Evolutionary conservation across 257 asterid species (phyloP), one percentile per base, ranked within the genome.

Genomic region (Solanum virginianum): DNA sequence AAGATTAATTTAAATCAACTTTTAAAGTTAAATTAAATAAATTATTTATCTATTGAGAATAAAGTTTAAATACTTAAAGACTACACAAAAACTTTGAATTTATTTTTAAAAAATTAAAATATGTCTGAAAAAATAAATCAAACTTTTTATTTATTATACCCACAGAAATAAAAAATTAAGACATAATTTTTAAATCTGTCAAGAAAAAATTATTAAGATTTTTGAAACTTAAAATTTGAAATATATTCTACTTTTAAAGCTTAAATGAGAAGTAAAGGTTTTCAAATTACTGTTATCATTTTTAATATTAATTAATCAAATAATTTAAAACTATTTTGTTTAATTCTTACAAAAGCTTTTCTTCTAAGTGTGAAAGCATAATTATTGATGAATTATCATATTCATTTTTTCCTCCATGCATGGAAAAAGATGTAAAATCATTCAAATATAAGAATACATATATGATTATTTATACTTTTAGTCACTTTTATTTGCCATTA

Each of bases 401-500:
- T 47, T 47, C 59, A 36, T 29, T 75, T 77, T 26, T 8, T 26
- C 15, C 10, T 32, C 49, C 14, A 75, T 75, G 59, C 43, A 75
- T 75, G 82, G n/a, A 49, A 51, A 77, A 51, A 1, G 82, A 5
- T 79, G 10, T 79, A 15, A 79, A 26, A 53, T 1, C 82, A 51
- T 29, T 77, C 17, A 51, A 51, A 77, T 26, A 53, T 53, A 79
- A 79, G 82, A 79, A 79, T 29, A 47, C 82, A 79, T 79, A 79
- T 79, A 32, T 32, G 65, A 15, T 66, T 15, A 66, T 66, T 55
- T 57, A 41, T 45, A 51, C 14, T 69, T 75, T 81, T 71, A 43
- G 79, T 80, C 75, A 70, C 51, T 29, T 81, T 86, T 86, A 86
- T 83, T 81, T 71, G 55, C 43, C 83, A 41, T 68, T 81, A 81